Percentiles rank a stretch among this genome's conserved stretches.
Evolutionary conservation across 441 rosid genomes (phyloP).

Genomic region (Brassica hybrid): DNA sequence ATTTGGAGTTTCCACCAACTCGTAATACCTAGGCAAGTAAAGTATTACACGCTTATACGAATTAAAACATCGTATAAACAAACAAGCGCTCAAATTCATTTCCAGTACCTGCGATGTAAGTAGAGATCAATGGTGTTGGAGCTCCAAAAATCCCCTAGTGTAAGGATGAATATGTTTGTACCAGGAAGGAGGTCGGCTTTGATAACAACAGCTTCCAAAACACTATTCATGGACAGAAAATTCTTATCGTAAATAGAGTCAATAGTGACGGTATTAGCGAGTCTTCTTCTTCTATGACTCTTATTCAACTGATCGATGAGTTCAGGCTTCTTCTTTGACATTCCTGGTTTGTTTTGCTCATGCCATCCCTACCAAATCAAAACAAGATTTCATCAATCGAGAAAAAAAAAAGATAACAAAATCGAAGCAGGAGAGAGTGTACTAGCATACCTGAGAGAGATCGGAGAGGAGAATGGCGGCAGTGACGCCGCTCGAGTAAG

Average conservation of each 20-base stretch:
- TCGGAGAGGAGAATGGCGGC: slow-evolving; percentile 84
- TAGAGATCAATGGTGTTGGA: slow-evolving; percentile 90
- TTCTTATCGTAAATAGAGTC: slow-evolving; percentile 88
- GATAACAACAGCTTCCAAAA: slow-evolving; percentile 80
- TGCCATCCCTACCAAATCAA: slow-evolving; percentile 66
- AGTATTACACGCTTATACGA: slow-evolving; percentile 22
- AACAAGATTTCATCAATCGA: not conserved
- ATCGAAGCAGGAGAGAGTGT: slow-evolving; percentile 4
- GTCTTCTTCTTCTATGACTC: slow-evolving; percentile 72
- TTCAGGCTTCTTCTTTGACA: slow-evolving; percentile 74
- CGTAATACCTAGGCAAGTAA: slow-evolving; percentile 63
- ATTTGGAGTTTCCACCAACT: slow-evolving; percentile 72
- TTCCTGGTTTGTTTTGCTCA: slow-evolving; percentile 64
- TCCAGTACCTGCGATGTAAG: slow-evolving; percentile 80
- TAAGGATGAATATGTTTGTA: slow-evolving; percentile 89
- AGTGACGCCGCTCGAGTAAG: slow-evolving; percentile 90
- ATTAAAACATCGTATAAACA: slow-evolving; percentile 4
- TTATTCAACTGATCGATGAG: slow-evolving; percentile 64
- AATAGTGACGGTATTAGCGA: slow-evolving; percentile 70
- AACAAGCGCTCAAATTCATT: slow-evolving; percentile 8
- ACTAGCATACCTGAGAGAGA: slow-evolving; percentile 62
- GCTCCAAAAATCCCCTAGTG: slow-evolving; percentile 96
- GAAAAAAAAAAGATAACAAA: not conserved
- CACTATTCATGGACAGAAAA: slow-evolving; percentile 69
- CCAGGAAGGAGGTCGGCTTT: slow-evolving; percentile 80